phyloP scores from a whole-genome alignment of 495 filamentous ascomycete genomes.

The Halenospora varia region DNA sequence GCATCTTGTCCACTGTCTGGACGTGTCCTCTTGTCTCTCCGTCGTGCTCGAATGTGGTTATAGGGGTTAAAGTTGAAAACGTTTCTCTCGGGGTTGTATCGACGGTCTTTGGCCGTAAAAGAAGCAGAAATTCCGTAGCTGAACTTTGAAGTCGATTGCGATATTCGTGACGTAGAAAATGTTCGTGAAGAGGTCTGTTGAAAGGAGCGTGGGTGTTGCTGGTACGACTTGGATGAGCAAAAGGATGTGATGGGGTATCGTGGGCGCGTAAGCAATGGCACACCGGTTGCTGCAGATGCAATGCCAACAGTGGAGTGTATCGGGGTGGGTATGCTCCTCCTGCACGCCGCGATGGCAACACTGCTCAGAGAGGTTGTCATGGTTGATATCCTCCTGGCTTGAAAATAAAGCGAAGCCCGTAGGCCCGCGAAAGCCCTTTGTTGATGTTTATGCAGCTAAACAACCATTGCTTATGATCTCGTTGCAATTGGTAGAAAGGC shows the following conservation, averaged over 20 bases:
- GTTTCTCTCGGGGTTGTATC: slow-evolving; percentile 66
- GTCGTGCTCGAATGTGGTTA: slow-evolving; percentile 48
- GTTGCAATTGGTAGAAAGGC: background rate
- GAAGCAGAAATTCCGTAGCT: slow-evolving; percentile 64
- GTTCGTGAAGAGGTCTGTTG: background rate
- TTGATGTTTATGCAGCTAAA: background rate
- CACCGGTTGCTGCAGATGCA: background rate
- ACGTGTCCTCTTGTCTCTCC: slow-evolving; percentile 48
- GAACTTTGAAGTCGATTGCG: slow-evolving; percentile 35
- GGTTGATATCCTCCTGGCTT: background rate
- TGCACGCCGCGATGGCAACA: slow-evolving; percentile 8
- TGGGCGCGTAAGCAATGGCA: background rate
- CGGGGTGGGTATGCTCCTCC: background rate
- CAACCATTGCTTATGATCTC: background rate
- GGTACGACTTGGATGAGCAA: background rate
- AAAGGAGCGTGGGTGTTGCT: background rate
- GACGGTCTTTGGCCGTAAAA: slow-evolving; percentile 72
- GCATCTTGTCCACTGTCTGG: slow-evolving; percentile 89
- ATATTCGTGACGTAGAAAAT: slow-evolving; percentile 5
- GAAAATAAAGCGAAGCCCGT: slow-evolving; percentile 13
- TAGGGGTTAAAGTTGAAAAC: slow-evolving; percentile 73
- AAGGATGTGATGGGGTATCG: background rate
- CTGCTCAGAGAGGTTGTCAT: slow-evolving; percentile 15
- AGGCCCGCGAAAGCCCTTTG: background rate
- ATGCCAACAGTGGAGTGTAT: background rate